These are phyloP conservation scores for Periconia sp. DNA, from an alignment of 2,329 filamentous ascomycete genomes.

Conservation along the genomic window DNA sequence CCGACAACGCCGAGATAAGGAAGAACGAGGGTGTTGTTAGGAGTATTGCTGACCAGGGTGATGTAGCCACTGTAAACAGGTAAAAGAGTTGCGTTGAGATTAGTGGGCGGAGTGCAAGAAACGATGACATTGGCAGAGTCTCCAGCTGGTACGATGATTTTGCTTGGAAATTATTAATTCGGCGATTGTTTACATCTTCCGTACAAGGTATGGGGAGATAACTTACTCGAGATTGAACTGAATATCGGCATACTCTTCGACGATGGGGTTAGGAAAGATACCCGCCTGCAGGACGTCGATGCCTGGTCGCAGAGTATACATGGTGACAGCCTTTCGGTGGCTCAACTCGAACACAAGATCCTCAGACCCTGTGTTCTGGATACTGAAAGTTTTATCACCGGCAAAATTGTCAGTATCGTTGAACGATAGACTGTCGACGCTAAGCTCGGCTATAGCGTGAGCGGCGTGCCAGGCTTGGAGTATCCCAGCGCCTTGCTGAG, in stretches of 20 bases:
- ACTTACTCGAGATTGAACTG: constrained; percentile 13
- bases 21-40: constrained; percentile 15
- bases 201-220: neutral
- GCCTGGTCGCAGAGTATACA: constrained; percentile 18
- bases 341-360: constrained; percentile 14
- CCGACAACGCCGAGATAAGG: constrained; percentile 29
- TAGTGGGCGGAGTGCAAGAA: constrained; percentile 25
- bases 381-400: constrained; percentile 24
- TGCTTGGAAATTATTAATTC: constrained; percentile 11
- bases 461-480: constrained; percentile 24
- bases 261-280: constrained; percentile 13
- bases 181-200: neutral
- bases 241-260: constrained; percentile 15
- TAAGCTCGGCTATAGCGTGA: constrained; percentile 15
- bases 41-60: constrained; percentile 6
- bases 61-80: constrained; percentile 32
- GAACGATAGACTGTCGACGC: constrained; percentile 20
- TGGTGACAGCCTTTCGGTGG: constrained; percentile 22
- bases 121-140: constrained; percentile 18
- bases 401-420: constrained; percentile 34
- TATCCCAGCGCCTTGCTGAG: constrained; percentile 30
- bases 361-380: constrained; percentile 20
- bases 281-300: constrained; percentile 2
- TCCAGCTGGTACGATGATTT: constrained; percentile 26
- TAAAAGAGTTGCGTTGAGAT: constrained; percentile 22